A percentile compares a stretch with the other conserved stretches of the same genome.
phyloP scores from a whole-genome alignment of 2,329 filamentous ascomycete genomes.

The Cladophialophora carrionii region DNA sequence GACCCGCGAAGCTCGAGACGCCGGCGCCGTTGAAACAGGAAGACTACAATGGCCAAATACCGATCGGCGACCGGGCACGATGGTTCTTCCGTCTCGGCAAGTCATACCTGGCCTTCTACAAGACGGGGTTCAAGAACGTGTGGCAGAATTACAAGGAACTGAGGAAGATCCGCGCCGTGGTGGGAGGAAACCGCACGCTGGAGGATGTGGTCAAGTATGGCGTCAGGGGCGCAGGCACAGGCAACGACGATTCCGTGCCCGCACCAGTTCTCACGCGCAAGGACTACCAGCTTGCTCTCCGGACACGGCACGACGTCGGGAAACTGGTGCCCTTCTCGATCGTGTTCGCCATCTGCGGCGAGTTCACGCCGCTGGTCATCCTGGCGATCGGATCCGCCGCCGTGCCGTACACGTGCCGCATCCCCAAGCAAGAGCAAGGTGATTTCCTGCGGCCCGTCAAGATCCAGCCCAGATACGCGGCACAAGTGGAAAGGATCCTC shows the following conservation, averaged over 20 bases:
- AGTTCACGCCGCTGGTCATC: conserved; percentile 82
- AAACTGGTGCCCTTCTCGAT: conserved; percentile 78
- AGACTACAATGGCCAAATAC: conserved; percentile 6
- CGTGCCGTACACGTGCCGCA: conserved; percentile 79
- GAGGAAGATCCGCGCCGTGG: conserved; percentile 52
- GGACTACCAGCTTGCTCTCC: conserved; percentile 70
- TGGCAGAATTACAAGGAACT: conserved; percentile 62
- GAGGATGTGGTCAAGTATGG: conserved; percentile 14
- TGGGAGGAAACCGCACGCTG: conserved; percentile 8
- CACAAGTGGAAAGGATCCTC: conserved; percentile 8
- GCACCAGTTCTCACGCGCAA: conserved; percentile 59
- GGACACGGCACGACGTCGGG: conserved; percentile 72
- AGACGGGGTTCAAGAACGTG: conserved; percentile 75
- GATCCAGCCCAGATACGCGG: conserved; percentile 4
- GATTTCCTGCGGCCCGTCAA: conserved; percentile 42
- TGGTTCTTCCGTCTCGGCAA: conserved; percentile 63
- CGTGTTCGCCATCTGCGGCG: conserved; percentile 76
- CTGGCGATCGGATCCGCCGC: conserved; percentile 67
- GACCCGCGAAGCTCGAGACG: conserved; percentile 10
- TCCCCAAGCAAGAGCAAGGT: conserved; percentile 72
- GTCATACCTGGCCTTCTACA: conserved; percentile 84
- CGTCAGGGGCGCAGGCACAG: background rate
- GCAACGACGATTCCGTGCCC: background rate
- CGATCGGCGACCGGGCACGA: background rate
- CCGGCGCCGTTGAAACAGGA: conserved; percentile 1